Evolutionary conservation across 2,329 filamentous ascomycete species (phyloP).

Genomic region (Aspergillus latus): DNA sequence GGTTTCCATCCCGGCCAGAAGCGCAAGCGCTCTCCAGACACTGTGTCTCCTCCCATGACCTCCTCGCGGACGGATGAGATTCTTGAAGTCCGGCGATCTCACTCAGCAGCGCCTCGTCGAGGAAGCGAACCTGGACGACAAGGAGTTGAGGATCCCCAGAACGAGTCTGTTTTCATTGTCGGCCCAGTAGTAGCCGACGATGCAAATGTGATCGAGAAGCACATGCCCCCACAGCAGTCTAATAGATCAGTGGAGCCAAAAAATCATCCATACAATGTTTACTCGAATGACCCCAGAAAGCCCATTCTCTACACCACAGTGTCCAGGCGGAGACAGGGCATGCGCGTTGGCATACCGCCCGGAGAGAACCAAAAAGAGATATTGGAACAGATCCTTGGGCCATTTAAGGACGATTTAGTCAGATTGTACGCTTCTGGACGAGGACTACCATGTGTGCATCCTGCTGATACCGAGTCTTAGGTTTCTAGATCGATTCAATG

Average conservation of each 20-base stretch:
- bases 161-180: conserved; percentile 55
- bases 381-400: conserved; percentile 60
- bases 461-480: conserved; percentile 31
- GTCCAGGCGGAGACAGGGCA: conserved; percentile 51
- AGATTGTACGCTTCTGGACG: conserved; percentile 45
- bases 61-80: conserved; percentile 19
- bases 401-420: conserved; percentile 53
- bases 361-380: conserved; percentile 54
- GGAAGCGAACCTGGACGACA: conserved; percentile 34
- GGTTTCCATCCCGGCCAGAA: conserved; percentile 32
- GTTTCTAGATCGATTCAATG: conserved; percentile 58
- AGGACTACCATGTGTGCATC: background rate
- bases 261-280: conserved; percentile 52
- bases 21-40: conserved; percentile 37
- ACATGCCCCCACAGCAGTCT: conserved; percentile 49
- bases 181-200: conserved; percentile 61
- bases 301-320: conserved; percentile 52
- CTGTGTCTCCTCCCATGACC: conserved; percentile 24
- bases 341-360: conserved; percentile 43
- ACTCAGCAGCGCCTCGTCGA: conserved; percentile 28
- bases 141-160: conserved; percentile 37
- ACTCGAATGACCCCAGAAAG: conserved; percentile 49
- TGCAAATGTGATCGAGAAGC: conserved; percentile 61
- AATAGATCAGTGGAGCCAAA: conserved; percentile 40
- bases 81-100: conserved; percentile 25